Base-by-base conservation (phyloP, 306 rosid species). In the Hippophae gyantsensis region DNA sequence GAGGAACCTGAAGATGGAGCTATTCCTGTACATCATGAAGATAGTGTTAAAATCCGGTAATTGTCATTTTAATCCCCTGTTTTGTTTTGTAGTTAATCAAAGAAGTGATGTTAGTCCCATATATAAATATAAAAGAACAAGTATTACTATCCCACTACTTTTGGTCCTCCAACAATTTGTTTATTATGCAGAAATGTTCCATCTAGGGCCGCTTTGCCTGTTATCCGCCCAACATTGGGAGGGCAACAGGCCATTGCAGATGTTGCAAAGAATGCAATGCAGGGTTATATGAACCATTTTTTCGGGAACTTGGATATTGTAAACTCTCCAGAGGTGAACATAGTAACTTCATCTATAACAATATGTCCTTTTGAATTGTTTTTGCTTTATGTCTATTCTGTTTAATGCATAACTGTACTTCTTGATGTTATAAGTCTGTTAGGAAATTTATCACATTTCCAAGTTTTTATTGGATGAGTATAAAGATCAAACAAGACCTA, bases 1-100 rank as follows among this genome's bases (percentile, higher is more conserved):
- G 96, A 90, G 54, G 95, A 87, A 42, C 90, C 94, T 66, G 97
- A 87, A 65, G 94, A 82, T 65, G 96, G 80, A 60, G 68, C 86
- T 54, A 76, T 90, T 57, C 85, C 90, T 72, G 62, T 82, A 52
- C 86, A 75, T 67, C 56, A 74, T 32, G 94, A 84, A 67, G 90
- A 76, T 60, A 76, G 81, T 57, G 72, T 75, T 61, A 85, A 66
- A 72, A 87, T 60, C 68, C 85, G 94, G 97, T 87, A 52, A 32
- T 18, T 32, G 38, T 32, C 38, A 32, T 32, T 32, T 32, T 32
- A 32, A 32, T 32, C 38, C 4, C 38, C 8, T 51, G 6, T 46
- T 60, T 10, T 6, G 41, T 38, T 54, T 42, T 1, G n/a, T 32
- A 32, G 38, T 32, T 32, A 32, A 32, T 32, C 38, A 32, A 32